phyloP scores from a whole-genome alignment of 2,329 filamentous ascomycete species.

The Tothia fuscella region DNA sequence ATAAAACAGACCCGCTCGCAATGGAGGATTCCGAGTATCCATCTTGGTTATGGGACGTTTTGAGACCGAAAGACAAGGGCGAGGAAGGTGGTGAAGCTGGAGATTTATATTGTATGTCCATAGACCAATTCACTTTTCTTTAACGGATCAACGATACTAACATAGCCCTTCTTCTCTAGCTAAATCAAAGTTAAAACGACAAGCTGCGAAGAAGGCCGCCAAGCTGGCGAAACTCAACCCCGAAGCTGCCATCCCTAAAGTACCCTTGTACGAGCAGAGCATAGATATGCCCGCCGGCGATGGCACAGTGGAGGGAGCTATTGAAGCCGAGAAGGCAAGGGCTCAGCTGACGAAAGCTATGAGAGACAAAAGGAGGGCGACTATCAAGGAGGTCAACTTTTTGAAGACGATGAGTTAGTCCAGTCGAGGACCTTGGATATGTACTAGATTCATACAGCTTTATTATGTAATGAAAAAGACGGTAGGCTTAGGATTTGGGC shows the following conservation, averaged over 20 bases:
- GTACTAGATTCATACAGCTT: too few relatives aligned
- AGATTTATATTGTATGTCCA: constrained; percentile 66
- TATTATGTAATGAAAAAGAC: too few relatives aligned
- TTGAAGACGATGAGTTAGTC: constrained; percentile 56
- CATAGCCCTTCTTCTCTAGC: constrained; percentile 33
- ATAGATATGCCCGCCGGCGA: constrained; percentile 54
- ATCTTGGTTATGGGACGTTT: constrained; percentile 64
- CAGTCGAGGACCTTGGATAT: too few relatives aligned
- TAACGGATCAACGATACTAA: background rate
- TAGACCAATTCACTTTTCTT: background rate
- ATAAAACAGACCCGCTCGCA: constrained; percentile 59
- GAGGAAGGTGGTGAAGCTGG: constrained; percentile 45
- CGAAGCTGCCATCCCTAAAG: constrained; percentile 49
- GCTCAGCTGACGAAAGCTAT: constrained; percentile 56
- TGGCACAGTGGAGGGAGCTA: constrained; percentile 34
- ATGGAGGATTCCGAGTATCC: constrained; percentile 66
- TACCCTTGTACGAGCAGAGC: constrained; percentile 66
- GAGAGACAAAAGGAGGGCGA: constrained; percentile 60
- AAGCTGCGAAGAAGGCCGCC: constrained; percentile 53
- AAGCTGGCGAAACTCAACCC: constrained; percentile 55
- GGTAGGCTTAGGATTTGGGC: too few relatives aligned
- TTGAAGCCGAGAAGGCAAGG: constrained; percentile 39
- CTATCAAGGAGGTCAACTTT: constrained; percentile 80
- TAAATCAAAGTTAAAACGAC: constrained; percentile 74
- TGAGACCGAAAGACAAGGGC: constrained; percentile 47